Evolutionary conservation across 495 filamentous ascomycete species (phyloP).

Genomic region (Aspergillus biplanus): DNA sequence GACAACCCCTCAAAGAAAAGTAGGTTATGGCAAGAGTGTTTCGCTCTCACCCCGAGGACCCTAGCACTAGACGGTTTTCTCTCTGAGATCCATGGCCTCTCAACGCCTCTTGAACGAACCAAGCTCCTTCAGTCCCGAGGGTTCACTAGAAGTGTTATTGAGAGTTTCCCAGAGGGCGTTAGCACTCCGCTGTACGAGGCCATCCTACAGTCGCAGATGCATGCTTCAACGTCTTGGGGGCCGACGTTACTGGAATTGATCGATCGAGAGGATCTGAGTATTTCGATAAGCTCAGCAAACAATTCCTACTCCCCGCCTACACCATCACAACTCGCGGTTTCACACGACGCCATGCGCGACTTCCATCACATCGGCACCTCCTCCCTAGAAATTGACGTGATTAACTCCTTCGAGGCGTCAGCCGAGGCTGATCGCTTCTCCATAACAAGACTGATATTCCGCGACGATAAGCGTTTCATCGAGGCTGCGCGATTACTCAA

Average conservation of each 20-base stretch:
- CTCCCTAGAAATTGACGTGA: conserved; percentile 59
- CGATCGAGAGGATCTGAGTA: conserved; percentile 77
- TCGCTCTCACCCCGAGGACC: conserved; percentile 65
- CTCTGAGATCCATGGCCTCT: conserved; percentile 36
- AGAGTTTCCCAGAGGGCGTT: conserved; percentile 83
- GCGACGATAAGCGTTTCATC: conserved; percentile 82
- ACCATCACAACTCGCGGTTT: conserved; percentile 48
- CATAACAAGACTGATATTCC: conserved; percentile 83
- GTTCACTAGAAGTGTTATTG: conserved; percentile 51
- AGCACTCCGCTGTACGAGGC: conserved; percentile 78
- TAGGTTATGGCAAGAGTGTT: conserved; percentile 46
- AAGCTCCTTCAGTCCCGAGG: conserved; percentile 51
- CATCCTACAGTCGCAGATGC: conserved; percentile 78
- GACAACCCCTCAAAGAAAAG: conserved; percentile 43
- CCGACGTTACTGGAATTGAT: conserved; percentile 72
- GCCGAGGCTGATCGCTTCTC: conserved; percentile 79
- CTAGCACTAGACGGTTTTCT: conserved; percentile 64
- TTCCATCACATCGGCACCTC: conserved; percentile 72
- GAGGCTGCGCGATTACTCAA: conserved; percentile 82
- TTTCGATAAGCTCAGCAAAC: conserved; percentile 58
- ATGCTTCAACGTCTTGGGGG: conserved; percentile 78
- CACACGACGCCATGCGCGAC: conserved; percentile 70
- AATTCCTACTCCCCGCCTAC: conserved; percentile 31
- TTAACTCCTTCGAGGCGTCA: conserved; percentile 64
- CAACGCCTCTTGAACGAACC: conserved; percentile 40